Evolutionary conservation across 176 grass and related monocot genomes (phyloP).

Genomic region (Paspalum vaginatum): DNA sequence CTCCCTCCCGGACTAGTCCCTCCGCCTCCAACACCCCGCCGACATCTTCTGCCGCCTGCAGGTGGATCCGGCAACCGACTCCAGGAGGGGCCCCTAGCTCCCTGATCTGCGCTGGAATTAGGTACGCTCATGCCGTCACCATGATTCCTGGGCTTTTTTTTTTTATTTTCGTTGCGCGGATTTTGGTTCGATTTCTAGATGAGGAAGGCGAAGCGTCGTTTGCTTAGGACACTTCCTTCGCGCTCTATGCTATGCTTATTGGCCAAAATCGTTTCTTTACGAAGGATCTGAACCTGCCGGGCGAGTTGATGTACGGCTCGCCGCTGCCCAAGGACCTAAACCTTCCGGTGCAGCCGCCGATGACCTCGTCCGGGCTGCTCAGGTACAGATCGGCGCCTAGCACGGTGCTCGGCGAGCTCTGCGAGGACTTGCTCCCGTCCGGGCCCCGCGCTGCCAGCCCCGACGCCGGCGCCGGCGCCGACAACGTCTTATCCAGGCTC

Average conservation of each 20-base stretch:
- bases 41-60: background rate
- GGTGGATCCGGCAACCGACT: background rate
- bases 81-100: background rate
- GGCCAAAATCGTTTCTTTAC: background rate
- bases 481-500: constrained; percentile 80
- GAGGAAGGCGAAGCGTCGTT: background rate
- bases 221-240: background rate
- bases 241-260: background rate
- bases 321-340: constrained; percentile 90
- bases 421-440: constrained; percentile 75
- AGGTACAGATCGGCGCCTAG: constrained; percentile 90
- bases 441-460: constrained; percentile 50
- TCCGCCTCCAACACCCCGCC: background rate
- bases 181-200: background rate
- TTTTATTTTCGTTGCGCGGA: background rate
- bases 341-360: constrained; percentile 62
- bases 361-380: constrained; percentile 74
- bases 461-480: constrained; percentile 57
- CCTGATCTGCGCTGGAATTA: constrained; percentile 8
- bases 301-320: constrained; percentile 79
- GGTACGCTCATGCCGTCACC: background rate
- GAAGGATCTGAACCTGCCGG: constrained; percentile 5
- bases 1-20: background rate
- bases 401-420: constrained; percentile 70
- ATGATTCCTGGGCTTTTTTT: background rate